Evolutionary conservation across 2,329 filamentous ascomycete species (phyloP).

Genomic region (Aspergillus transmontanensis): DNA sequence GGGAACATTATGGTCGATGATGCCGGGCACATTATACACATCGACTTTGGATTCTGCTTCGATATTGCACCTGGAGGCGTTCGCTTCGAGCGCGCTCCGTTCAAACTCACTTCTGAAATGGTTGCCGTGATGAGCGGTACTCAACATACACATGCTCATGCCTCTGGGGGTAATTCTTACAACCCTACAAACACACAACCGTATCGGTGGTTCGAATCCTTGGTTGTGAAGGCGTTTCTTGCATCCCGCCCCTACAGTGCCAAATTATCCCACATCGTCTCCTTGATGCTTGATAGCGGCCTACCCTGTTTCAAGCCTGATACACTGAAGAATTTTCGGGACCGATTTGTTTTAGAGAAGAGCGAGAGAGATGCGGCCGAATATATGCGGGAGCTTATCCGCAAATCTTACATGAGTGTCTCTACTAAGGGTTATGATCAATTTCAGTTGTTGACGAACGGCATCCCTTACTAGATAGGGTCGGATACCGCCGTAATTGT

Average conservation of each 20-base stretch:
- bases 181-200: constrained; percentile 72
- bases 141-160: constrained; percentile 31
- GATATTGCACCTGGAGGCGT: constrained; percentile 97
- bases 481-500: neutral
- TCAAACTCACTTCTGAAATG: constrained; percentile 98
- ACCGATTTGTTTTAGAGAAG: constrained; percentile 90
- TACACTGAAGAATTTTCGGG: constrained; percentile 87
- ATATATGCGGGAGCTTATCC: constrained; percentile 86
- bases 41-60: constrained; percentile 99
- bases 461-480: constrained; percentile 77
- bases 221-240: constrained; percentile 93
- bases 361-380: constrained; percentile 91
- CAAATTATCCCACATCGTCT: constrained; percentile 85
- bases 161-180: constrained; percentile 35
- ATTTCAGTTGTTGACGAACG: constrained; percentile 95
- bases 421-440: constrained; percentile 96
- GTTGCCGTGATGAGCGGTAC: constrained; percentile 96
- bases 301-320: constrained; percentile 98
- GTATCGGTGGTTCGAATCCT: constrained; percentile 94
- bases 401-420: constrained; percentile 86
- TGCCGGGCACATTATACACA: constrained; percentile 94
- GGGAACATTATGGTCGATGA: constrained; percentile 99
- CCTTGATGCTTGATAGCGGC: constrained; percentile 93
- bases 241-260: constrained; percentile 83
- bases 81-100: constrained; percentile 95